These are phyloP conservation scores for Xylariaceae sp. DNA, from an alignment of 2,329 filamentous ascomycete genomes.

Conservation along the genomic window DNA sequence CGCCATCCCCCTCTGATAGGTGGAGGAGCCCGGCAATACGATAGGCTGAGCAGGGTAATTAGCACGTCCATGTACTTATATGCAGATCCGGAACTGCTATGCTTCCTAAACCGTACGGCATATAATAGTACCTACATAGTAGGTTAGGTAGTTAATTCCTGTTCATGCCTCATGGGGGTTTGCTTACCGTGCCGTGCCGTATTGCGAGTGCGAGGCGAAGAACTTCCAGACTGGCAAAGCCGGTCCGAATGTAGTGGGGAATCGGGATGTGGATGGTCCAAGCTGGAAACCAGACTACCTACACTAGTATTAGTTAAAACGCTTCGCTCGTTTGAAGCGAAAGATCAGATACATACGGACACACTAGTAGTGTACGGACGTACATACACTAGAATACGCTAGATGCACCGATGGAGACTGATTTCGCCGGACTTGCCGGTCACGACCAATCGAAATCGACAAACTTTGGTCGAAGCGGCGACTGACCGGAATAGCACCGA, in stretches of 20 bases:
- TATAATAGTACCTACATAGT: too few species aligned
- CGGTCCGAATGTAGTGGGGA: slow-evolving; percentile 20
- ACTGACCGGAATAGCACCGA: slow-evolving; percentile 21
- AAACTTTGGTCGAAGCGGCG: slow-evolving; percentile 7
- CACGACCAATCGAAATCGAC: slow-evolving; percentile 7
- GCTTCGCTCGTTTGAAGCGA: slow-evolving; percentile 1
- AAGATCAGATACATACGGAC: background rate
- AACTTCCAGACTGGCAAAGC: slow-evolving; percentile 3
- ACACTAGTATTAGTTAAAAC: background rate
- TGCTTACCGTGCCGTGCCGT: too few species aligned
- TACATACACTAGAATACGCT: too few species aligned
- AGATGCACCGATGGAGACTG: slow-evolving; percentile 6
- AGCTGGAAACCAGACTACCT: slow-evolving; percentile 4
- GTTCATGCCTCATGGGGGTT: too few species aligned
- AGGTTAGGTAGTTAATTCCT: too few species aligned
- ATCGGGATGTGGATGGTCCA: background rate
- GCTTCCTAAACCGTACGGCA: too few species aligned
- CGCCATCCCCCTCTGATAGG: background rate
- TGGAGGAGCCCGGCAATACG: background rate
- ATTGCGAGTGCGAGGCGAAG: too few species aligned
- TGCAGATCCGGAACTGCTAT: too few species aligned
- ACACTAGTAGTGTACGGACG: too few species aligned
- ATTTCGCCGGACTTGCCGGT: slow-evolving; percentile 7
- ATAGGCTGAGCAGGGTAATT: too few species aligned
- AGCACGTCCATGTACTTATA: too few species aligned